Percentiles rank a stretch among this genome's conserved stretches.
phyloP scores from a whole-genome alignment of 805 yeast genomes.

The Candida coquimbonensis region DNA sequence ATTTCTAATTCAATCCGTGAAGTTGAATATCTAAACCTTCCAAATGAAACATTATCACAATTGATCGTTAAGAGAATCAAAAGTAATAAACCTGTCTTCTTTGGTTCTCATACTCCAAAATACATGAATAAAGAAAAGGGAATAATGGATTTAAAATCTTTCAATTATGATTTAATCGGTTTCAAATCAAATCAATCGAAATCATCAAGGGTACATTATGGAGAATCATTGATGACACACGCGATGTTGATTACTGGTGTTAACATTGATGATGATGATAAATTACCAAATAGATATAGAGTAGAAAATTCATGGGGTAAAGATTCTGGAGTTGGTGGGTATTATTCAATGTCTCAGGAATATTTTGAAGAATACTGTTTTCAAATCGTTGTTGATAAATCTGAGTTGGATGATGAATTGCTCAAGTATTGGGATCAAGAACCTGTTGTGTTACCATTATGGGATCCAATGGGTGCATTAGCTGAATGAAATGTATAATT shows the following conservation, averaged over 20 bases:
- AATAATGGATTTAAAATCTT: slow-evolving; percentile 62
- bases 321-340: slow-evolving; percentile 60
- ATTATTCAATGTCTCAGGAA: slow-evolving; percentile 63
- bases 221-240: slow-evolving; percentile 78
- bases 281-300: slow-evolving; percentile 59
- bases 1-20: slow-evolving; percentile 50
- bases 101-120: slow-evolving; percentile 86
- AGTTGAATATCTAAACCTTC: slow-evolving; percentile 65
- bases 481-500: slow-evolving; percentile 28
- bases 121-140: slow-evolving; percentile 57
- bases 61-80: slow-evolving; percentile 64
- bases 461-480: slow-evolving; percentile 78
- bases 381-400: slow-evolving; percentile 57
- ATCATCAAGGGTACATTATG: slow-evolving; percentile 62
- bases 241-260: slow-evolving; percentile 86
- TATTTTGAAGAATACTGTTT: slow-evolving; percentile 71
- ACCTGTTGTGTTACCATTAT: slow-evolving; percentile 58
- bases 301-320: slow-evolving; percentile 79
- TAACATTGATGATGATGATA: slow-evolving; percentile 55
- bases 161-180: slow-evolving; percentile 57
- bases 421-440: slow-evolving; percentile 27
- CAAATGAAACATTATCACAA: slow-evolving; percentile 48
- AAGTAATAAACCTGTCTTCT: slow-evolving; percentile 73
- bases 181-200: slow-evolving; percentile 47
- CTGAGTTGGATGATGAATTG: slow-evolving; percentile 31